Percentiles rank a stretch among this genome's conserved stretches.
Evolutionary conservation across 129 eudicot species (phyloP).

Genomic region (Centrapalus pauciflorus): DNA sequence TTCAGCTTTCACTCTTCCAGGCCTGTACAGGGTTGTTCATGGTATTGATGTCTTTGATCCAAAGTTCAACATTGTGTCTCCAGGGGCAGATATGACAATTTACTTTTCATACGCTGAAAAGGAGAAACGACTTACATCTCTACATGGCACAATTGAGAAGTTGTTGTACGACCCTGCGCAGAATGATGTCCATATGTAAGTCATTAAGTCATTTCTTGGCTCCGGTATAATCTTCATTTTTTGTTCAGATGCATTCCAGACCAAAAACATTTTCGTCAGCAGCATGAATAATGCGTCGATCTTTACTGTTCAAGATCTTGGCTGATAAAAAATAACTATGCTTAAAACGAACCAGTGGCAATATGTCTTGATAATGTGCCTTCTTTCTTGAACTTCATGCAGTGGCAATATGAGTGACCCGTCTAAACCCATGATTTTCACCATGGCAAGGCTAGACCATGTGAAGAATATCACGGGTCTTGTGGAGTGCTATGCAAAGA

Average conservation of each 20-base stretch:
- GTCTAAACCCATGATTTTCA: conserved; percentile 86
- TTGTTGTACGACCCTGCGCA: conserved; percentile 77
- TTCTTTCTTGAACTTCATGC: conserved; percentile 19
- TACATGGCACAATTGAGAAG: conserved; percentile 68
- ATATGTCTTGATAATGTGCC: neutral
- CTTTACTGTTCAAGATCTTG: neutral
- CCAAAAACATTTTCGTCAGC: neutral
- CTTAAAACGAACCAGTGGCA: too few species aligned
- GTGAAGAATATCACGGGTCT: conserved; percentile 94
- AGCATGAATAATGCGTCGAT: neutral
- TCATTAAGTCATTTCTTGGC: conserved; percentile 17
- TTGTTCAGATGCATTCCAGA: neutral
- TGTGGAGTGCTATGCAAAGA: conserved; percentile 80
- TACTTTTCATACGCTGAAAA: conserved; percentile 72
- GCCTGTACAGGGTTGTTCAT: conserved; percentile 89
- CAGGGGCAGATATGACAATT: conserved; percentile 86
- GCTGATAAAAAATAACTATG: too few species aligned
- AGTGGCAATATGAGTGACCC: conserved; percentile 72
- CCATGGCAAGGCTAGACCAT: conserved; percentile 97
- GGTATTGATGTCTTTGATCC: conserved; percentile 98
- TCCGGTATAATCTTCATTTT: neutral
- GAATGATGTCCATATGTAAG: conserved; percentile 67
- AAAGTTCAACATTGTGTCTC: conserved; percentile 96
- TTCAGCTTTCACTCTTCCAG: conserved; percentile 88
- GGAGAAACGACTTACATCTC: conserved; percentile 71